Conservation (phyloP, 1,139 yeast species). For the Spencermartinsiella ligniputridi region DNA sequence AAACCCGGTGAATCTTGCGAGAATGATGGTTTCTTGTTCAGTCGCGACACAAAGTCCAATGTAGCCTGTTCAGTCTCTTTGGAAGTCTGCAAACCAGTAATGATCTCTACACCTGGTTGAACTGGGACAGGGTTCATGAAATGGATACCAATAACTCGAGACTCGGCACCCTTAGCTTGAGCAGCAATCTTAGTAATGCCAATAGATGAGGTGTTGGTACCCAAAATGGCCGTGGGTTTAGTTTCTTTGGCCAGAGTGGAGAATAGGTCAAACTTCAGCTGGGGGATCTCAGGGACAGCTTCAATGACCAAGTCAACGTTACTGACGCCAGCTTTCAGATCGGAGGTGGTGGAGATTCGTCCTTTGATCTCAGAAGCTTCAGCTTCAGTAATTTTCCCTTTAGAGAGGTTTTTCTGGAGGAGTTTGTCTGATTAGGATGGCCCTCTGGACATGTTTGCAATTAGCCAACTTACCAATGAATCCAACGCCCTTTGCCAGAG, state of each 20-base stretch:
- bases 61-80: slow-evolving; percentile 33
- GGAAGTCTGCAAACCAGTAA: slow-evolving; percentile 40
- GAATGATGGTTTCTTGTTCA: slow-evolving; percentile 39
- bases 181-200: slow-evolving; percentile 43
- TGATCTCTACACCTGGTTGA: slow-evolving; percentile 43
- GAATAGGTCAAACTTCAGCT: slow-evolving; percentile 36
- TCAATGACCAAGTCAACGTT: slow-evolving; percentile 39
- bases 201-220: slow-evolving; percentile 43
- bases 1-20: slow-evolving; percentile 42
- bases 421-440: slow-evolving; percentile 28
- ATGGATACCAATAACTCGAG: slow-evolving; percentile 40
- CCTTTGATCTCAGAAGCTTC: slow-evolving; percentile 31
- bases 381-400: slow-evolving; percentile 33
- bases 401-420: slow-evolving; percentile 36
- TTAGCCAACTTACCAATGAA: slow-evolving; percentile 26
- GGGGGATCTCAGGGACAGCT: slow-evolving; percentile 42
- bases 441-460: neutral
- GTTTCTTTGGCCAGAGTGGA: slow-evolving; percentile 32
- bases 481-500: slow-evolving; percentile 32
- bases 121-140: slow-evolving; percentile 47
- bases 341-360: slow-evolving; percentile 28
- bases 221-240: slow-evolving; percentile 34
- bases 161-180: slow-evolving; percentile 39
- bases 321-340: slow-evolving; percentile 27
- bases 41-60: slow-evolving; percentile 30